Evolutionary conservation across 208 protist genomes (phyloP).

Genomic region (Blechomonas ayalai): DNA sequence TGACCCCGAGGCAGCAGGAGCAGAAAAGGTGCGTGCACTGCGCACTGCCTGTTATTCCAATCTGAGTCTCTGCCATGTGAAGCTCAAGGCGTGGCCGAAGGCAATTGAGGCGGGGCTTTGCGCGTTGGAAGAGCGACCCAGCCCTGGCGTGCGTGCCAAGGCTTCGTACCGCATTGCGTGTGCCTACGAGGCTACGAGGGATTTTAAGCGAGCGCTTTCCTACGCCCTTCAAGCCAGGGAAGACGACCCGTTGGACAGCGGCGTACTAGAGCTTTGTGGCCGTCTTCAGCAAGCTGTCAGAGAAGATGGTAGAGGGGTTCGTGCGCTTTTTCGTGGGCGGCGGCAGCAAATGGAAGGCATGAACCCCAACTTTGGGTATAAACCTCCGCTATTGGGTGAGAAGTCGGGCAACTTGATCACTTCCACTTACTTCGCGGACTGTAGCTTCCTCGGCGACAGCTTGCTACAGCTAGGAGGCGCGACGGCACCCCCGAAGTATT

Average conservation of each 20-base stretch:
- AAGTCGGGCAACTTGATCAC: too few species aligned
- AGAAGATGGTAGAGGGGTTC: neutral
- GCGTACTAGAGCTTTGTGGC: neutral
- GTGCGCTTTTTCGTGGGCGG: neutral
- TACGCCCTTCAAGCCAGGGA: conserved; percentile 1
- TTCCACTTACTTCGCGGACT: too few species aligned
- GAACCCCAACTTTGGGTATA: conserved; percentile 1
- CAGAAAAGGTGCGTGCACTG: neutral
- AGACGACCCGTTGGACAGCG: neutral
- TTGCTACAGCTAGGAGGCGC: too few species aligned
- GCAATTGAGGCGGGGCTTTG: neutral
- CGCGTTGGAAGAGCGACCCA: neutral
- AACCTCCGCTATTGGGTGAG: neutral
- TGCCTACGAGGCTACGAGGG: neutral
- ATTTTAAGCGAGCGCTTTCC: neutral
- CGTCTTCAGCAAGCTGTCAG: neutral
- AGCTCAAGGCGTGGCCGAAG: neutral
- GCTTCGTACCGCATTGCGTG: conserved; percentile 4
- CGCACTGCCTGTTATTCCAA: conserved; percentile 1
- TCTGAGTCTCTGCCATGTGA: neutral
- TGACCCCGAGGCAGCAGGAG: neutral
- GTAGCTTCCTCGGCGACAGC: too few species aligned
- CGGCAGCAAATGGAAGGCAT: neutral
- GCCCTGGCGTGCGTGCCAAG: conserved; percentile 1
- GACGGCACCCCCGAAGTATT: too few species aligned